Percentiles rank a stretch among this genome's conserved stretches.
phyloP scores from a whole-genome alignment of 2,329 filamentous ascomycete species.

The Paecilomyces dactylethromorphus region DNA sequence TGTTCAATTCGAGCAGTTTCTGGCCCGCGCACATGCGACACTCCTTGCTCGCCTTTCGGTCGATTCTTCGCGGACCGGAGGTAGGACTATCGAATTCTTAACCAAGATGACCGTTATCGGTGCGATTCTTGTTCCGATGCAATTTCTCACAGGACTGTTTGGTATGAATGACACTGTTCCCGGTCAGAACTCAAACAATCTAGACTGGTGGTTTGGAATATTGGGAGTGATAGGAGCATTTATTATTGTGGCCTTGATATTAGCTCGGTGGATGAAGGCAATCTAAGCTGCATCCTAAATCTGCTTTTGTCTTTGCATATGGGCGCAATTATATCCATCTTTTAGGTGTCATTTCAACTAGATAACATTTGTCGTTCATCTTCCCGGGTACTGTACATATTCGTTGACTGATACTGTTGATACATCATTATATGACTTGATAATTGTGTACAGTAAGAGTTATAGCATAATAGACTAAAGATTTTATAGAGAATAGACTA shows the following conservation, averaged over 20 bases:
- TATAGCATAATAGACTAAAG: background rate
- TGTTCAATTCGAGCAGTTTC: slow-evolving; percentile 89
- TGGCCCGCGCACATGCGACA: slow-evolving; percentile 83
- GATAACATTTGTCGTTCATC: too few relatives aligned
- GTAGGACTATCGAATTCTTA: slow-evolving; percentile 73
- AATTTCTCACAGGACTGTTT: slow-evolving; percentile 62
- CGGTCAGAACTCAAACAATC: slow-evolving; percentile 16
- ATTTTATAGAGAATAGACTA: background rate
- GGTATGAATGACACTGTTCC: slow-evolving; percentile 41
- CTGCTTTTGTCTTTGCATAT: background rate
- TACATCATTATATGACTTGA: background rate
- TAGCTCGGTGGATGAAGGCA: slow-evolving; percentile 23
- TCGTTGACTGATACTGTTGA: background rate
- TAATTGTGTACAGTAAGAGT: too few relatives aligned
- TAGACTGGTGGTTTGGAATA: slow-evolving; percentile 38
- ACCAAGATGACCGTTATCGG: slow-evolving; percentile 88
- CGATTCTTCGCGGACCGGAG: slow-evolving; percentile 79
- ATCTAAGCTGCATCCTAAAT: background rate
- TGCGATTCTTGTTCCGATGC: slow-evolving; percentile 84
- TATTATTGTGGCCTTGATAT: slow-evolving; percentile 16
- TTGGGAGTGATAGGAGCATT: slow-evolving; percentile 29
- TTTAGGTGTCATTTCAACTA: too few relatives aligned
- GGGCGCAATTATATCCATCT: too few relatives aligned
- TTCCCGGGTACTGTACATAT: background rate
- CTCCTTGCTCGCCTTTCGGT: slow-evolving; percentile 88